Percentiles rank a stretch among this genome's conserved stretches.
phyloP scores from a whole-genome alignment of 768 basidiomycete species.

The Pulveroboletus ravenelii region DNA sequence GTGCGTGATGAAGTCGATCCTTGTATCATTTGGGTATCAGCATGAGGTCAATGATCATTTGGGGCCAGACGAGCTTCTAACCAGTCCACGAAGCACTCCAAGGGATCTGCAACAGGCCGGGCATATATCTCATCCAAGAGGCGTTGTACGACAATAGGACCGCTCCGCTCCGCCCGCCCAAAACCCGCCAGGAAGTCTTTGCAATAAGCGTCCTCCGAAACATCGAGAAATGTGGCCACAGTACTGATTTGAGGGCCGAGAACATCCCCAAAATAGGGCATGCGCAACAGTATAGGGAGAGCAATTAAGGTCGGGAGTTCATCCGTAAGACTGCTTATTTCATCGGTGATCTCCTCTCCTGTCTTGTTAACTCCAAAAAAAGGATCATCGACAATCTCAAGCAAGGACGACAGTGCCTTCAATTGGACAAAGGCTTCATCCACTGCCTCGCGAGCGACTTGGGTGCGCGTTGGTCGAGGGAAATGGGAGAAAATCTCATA shows the following conservation, averaged over 20 bases:
- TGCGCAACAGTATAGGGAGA: conserved; percentile 60
- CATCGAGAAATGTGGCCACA: conserved; percentile 51
- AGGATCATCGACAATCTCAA: conserved; percentile 46
- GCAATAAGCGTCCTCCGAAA: conserved; percentile 62
- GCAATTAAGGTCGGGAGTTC: conserved; percentile 73
- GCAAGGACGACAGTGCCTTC: conserved; percentile 48
- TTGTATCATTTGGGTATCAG: neutral
- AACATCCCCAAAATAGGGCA: conserved; percentile 26
- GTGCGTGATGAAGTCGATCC: neutral
- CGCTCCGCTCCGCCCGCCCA: conserved; percentile 72
- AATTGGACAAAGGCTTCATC: conserved; percentile 73
- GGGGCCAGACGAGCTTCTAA: conserved; percentile 31
- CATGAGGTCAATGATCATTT: conserved; percentile 18
- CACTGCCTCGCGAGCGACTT: conserved; percentile 73
- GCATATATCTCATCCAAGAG: conserved; percentile 47
- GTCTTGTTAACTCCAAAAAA: conserved; percentile 18
- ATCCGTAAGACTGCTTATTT: conserved; percentile 51
- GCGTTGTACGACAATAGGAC: conserved; percentile 51
- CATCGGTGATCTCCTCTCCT: conserved; percentile 28
- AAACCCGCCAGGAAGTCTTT: conserved; percentile 69
- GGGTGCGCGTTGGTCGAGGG: conserved; percentile 54
- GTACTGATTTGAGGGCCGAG: conserved; percentile 16
- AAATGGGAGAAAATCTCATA: conserved; percentile 55
- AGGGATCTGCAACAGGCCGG: conserved; percentile 30
- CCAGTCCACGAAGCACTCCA: conserved; percentile 39